phyloP scores from a whole-genome alignment of 1,284 basidiomycete genomes.

The Irpex sp. region DNA sequence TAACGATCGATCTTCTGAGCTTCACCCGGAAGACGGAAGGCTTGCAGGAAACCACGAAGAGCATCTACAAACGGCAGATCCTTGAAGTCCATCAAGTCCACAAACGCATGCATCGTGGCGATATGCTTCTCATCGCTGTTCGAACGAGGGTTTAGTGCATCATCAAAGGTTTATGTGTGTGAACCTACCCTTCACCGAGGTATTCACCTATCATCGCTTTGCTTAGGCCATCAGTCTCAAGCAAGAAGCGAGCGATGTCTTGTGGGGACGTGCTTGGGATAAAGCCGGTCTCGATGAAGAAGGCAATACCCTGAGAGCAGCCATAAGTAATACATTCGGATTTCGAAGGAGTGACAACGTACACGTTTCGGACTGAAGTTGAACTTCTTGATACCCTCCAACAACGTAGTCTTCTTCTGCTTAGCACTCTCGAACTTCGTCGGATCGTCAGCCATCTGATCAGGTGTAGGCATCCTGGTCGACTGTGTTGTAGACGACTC shows the following conservation, averaged over 20 bases:
- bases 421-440: slow-evolving; percentile 94
- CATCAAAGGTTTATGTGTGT: background rate
- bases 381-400: slow-evolving; percentile 97
- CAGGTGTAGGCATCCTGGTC: slow-evolving; percentile 66
- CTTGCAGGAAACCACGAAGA: slow-evolving; percentile 81
- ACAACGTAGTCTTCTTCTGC: slow-evolving; percentile 91
- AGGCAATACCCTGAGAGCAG: slow-evolving; percentile 72
- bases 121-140: slow-evolving; percentile 80
- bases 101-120: slow-evolving; percentile 93
- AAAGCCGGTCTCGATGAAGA: slow-evolving; percentile 86
- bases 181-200: slow-evolving; percentile 85
- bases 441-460: slow-evolving; percentile 76
- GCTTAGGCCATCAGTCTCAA: slow-evolving; percentile 88
- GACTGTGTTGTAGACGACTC: slow-evolving; percentile 44
- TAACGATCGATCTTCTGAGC: slow-evolving; percentile 98
- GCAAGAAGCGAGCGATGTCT: slow-evolving; percentile 85
- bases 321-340: background rate
- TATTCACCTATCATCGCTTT: slow-evolving; percentile 98
- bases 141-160: too few relatives aligned
- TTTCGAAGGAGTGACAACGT: slow-evolving; percentile 15
- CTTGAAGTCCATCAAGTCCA: slow-evolving; percentile 85
- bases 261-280: slow-evolving; percentile 72
- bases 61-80: slow-evolving; percentile 83
- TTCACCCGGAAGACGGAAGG: slow-evolving; percentile 93
- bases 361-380: slow-evolving; percentile 97